Base-by-base conservation (phyloP, 2,329 filamentous ascomycete genomes). In the Fusarium foetens region DNA sequence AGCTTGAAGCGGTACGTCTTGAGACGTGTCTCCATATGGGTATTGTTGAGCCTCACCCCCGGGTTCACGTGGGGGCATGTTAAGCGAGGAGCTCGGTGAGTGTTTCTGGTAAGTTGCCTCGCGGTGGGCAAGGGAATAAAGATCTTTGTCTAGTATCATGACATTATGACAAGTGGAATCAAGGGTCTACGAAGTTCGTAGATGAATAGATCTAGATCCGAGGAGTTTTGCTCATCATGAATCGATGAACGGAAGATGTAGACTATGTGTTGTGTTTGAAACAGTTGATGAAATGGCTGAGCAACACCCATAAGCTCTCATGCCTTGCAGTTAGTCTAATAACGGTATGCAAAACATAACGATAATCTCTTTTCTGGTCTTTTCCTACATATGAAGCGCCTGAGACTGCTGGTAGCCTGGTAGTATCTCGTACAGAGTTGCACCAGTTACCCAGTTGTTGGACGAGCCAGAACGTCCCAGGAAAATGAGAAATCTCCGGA, bases 61-160 rank as follows among this genome's bases (percentile, higher is more conserved):
- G 25, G 45, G 59, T 58, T 61, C 27, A 12, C 27, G 70, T 73
- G 67, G 63, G 70, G 63, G 36, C 13, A 38, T 38, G 10, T 31
- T 33, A 58, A 43, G 49, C 48, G 43, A 58, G 48, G 45, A 65
- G 52, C 51, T 72, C 63, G 73, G 73, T 75, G 73, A 75, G 58
- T 39, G 29, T 33, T 68, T 74, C 62, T 57, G 72, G 67, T 53
- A 71, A 67, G 31, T 52, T 52, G 57, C 68, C 60, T 62, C 35
- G 38, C 29, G 53, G 66, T 54, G n/a, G 25, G 16, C 29, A 59
- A 41, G 54, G 48, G 36, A 68, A 45, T 27, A 55, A 41, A 16
- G n/a, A 21, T 39, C 19, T 45, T 39, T 46, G 38, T 29, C 48
- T 39, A 38, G 48, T 63, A 54, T 67, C 61, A 70, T 58, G 48